These are phyloP conservation scores for Fusarium redolens DNA, from an alignment of 2,329 filamentous ascomycete species.

Conservation along the genomic window DNA sequence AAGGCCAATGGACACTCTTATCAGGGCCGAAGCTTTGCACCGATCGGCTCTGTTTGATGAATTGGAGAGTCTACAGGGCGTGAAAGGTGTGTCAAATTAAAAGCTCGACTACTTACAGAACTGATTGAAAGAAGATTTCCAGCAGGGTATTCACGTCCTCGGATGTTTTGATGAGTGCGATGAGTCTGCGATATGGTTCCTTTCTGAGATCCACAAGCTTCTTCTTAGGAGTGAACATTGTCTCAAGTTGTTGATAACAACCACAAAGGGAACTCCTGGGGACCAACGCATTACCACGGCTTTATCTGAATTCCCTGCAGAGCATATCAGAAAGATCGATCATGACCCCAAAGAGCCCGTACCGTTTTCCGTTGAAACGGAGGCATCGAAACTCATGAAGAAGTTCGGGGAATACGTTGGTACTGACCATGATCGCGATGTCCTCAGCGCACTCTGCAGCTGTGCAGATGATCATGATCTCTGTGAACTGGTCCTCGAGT, in stretches of 20 bases:
- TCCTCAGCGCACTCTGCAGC: background rate
- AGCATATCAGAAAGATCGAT: background rate
- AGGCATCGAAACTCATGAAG: background rate
- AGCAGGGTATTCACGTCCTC: background rate
- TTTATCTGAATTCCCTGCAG: background rate
- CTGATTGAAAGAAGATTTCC: background rate
- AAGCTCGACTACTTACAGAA: background rate
- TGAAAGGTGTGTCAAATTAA: background rate
- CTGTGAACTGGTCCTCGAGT: background rate
- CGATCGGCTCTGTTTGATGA: background rate
- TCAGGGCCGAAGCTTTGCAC: background rate
- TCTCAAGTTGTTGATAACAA: background rate
- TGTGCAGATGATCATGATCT: background rate
- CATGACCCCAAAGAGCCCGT: background rate
- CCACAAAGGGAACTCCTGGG: background rate
- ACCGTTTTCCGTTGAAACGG: background rate
- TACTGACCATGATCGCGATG: background rate
- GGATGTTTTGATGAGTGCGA: background rate
- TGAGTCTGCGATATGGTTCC: background rate
- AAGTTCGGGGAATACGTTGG: accelerated
- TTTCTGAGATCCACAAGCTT: background rate
- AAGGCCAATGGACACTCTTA: background rate
- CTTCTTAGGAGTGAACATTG: background rate
- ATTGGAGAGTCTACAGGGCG: background rate
- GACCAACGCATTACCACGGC: background rate